These are phyloP conservation scores for Quambalaria eucalypti DNA, from an alignment of 1,284 basidiomycete species.

Conservation along the genomic window DNA sequence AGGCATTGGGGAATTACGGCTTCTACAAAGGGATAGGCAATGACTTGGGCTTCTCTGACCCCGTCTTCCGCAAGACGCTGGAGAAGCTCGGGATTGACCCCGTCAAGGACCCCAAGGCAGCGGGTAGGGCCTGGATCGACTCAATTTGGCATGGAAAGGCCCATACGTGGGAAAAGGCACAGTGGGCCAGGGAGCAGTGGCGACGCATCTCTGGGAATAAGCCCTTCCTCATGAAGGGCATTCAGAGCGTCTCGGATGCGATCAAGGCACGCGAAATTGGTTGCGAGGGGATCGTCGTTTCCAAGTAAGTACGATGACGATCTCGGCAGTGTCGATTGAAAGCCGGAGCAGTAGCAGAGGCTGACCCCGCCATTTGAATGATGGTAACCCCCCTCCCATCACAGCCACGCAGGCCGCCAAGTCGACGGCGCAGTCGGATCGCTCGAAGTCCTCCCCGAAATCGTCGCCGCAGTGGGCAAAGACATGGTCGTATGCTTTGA, in stretches of 20 bases:
- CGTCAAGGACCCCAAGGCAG: slow-evolving; percentile 47
- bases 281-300: slow-evolving; percentile 38
- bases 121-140: slow-evolving; percentile 54
- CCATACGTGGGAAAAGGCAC: slow-evolving; percentile 56
- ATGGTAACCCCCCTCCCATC: too few species aligned
- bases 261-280: slow-evolving; percentile 13
- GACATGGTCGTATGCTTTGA: slow-evolving; percentile 28
- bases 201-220: slow-evolving; percentile 3
- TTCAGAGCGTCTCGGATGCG: slow-evolving; percentile 32
- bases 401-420: slow-evolving; percentile 43
- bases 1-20: slow-evolving; percentile 52
- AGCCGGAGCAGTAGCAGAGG: too few species aligned
- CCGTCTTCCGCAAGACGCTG: slow-evolving; percentile 27
- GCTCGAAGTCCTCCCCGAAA: slow-evolving; percentile 23
- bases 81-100: slow-evolving; percentile 25
- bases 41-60: slow-evolving; percentile 33
- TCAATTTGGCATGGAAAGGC: slow-evolving; percentile 58
- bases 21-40: slow-evolving; percentile 54
- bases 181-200: slow-evolving; percentile 50
- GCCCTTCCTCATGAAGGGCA: slow-evolving; percentile 37
- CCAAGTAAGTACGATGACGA: slow-evolving; percentile 43
- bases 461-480: slow-evolving; percentile 13
- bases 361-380: background rate
- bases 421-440: slow-evolving; percentile 36
- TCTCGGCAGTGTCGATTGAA: slow-evolving; percentile 57